Conservation (phyloP, 75 land plant species). For the Pinus albicaulis region DNA sequence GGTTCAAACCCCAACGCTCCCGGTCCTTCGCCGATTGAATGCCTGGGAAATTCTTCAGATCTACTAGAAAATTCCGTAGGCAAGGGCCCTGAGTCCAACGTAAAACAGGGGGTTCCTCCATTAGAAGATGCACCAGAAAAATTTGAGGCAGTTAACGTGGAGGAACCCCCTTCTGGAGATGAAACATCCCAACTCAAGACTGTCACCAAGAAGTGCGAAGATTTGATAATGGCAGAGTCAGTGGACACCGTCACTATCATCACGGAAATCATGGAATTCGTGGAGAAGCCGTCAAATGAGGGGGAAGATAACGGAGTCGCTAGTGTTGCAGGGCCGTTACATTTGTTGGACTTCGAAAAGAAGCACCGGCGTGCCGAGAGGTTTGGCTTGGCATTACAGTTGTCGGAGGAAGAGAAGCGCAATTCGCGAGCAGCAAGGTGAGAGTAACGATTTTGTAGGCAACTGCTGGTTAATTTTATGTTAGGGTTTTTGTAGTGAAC, state of each 20-base stretch:
- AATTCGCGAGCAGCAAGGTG: conserved; percentile 71
- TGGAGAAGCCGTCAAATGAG: background rate
- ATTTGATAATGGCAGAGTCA: background rate
- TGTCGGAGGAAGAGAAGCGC: no score
- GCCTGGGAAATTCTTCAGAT: conserved; percentile 12
- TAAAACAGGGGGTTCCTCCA: background rate
- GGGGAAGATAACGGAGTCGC: background rate
- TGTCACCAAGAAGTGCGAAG: background rate
- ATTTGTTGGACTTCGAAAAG: conserved; percentile 57
- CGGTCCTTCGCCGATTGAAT: conserved; percentile 11
- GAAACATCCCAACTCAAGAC: background rate
- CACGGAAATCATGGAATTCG: no score
- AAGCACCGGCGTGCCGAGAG: conserved; percentile 22
- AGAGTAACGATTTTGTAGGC: no score
- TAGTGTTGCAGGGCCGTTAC: background rate
- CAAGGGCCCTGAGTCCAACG: background rate
- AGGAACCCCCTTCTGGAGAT: background rate
- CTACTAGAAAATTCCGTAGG: background rate
- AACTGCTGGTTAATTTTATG: no score
- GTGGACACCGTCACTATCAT: background rate
- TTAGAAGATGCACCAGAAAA: background rate
- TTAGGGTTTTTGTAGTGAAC: no score
- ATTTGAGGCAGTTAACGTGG: background rate
- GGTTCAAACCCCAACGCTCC: conserved; percentile 18
- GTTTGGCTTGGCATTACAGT: no score